These are phyloP conservation scores for Epichloe amarillans DNA, from an alignment of 2,329 filamentous ascomycete genomes.

Conservation along the genomic window DNA sequence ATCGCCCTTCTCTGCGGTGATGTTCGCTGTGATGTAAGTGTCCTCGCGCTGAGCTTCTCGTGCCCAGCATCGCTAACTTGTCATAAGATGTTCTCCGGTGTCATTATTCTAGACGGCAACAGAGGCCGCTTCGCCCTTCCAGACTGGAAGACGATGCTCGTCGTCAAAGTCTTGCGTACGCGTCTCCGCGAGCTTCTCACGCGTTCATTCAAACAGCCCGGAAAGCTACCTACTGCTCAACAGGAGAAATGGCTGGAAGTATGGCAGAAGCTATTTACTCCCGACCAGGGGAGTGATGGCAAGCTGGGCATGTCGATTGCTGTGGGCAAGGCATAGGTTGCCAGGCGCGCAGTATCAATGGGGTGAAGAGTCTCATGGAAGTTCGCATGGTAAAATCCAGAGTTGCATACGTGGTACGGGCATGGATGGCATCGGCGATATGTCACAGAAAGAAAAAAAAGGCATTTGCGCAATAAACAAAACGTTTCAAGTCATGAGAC, in stretches of 20 bases:
- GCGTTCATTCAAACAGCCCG: constrained; percentile 54
- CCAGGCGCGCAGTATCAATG: background rate
- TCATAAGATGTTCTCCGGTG: constrained; percentile 65
- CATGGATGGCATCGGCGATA: no score
- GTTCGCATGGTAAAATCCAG: no score
- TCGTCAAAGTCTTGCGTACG: constrained; percentile 66
- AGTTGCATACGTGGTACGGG: no score
- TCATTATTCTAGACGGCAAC: constrained; percentile 78
- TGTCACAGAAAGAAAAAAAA: background rate
- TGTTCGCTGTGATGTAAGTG: constrained; percentile 62
- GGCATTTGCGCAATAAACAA: background rate
- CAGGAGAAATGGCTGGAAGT: constrained; percentile 63
- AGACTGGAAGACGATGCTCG: constrained; percentile 84
- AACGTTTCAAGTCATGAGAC: no score
- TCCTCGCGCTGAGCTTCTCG: background rate
- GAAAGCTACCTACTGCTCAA: constrained; percentile 47
- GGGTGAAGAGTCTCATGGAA: background rate
- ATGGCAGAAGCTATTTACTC: constrained; percentile 57
- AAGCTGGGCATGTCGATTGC: constrained; percentile 13
- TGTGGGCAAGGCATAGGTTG: constrained; percentile 17
- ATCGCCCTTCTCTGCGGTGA: constrained; percentile 80
- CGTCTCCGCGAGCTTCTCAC: constrained; percentile 65
- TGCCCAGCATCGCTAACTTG: background rate
- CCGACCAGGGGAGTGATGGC: constrained; percentile 28
- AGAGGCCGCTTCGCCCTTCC: constrained; percentile 68